These are phyloP conservation scores for Biscogniauxia marginata DNA, from an alignment of 2,329 filamentous ascomycete species.

Conservation along the genomic window DNA sequence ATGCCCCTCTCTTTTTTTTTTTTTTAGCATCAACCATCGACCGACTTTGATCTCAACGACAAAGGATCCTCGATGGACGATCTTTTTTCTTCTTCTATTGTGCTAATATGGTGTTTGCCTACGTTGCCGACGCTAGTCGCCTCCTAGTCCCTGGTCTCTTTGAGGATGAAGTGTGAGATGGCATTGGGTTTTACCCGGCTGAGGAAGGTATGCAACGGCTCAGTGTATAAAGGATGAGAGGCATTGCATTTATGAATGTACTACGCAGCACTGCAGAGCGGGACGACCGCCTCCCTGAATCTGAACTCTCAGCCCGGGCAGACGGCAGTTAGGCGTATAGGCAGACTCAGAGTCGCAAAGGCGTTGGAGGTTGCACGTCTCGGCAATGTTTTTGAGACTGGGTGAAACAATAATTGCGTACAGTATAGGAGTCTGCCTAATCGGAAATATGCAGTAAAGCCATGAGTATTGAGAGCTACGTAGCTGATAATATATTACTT, in stretches of 20 bases:
- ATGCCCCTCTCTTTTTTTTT: constrained; percentile 1
- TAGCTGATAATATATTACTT: constrained; percentile 22
- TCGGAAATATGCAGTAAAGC: constrained; percentile 12
- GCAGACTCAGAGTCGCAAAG: constrained; percentile 11
- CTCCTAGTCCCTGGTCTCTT: not conserved
- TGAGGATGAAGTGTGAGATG: too few relatives aligned
- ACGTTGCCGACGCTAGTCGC: constrained; percentile 3
- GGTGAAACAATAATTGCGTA: constrained; percentile 12
- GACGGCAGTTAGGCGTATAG: constrained; percentile 15
- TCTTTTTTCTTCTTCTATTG: constrained; percentile 24
- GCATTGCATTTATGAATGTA: not conserved
- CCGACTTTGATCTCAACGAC: not conserved
- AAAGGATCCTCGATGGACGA: constrained; percentile 1
- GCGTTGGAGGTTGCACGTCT: constrained; percentile 19
- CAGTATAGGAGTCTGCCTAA: constrained; percentile 13
- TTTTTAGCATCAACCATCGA: not conserved
- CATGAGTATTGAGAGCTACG: constrained; percentile 12
- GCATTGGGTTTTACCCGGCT: not conserved
- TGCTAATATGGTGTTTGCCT: constrained; percentile 26
- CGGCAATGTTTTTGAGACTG: constrained; percentile 10
- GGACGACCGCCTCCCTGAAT: not conserved
- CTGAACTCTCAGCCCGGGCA: constrained; percentile 6
- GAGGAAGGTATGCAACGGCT: not conserved
- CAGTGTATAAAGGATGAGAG: constrained; percentile 1
- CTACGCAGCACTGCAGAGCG: not conserved